Conservation (phyloP, 2,329 filamentous ascomycete genomes). For the Penicillium decumbens region DNA sequence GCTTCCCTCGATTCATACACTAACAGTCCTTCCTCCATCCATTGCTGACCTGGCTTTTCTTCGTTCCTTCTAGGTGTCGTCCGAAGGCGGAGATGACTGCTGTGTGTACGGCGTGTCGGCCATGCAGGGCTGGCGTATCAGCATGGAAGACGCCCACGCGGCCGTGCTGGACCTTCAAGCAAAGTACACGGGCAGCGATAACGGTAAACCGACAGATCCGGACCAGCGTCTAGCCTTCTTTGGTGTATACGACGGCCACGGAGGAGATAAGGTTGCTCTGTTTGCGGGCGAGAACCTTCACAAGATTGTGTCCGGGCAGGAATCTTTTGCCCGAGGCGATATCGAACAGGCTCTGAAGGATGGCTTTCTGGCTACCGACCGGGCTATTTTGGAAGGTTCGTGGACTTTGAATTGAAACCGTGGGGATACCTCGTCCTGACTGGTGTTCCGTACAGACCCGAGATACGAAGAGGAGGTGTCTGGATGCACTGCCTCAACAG, state of each 20-base stretch:
- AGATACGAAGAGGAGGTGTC: conserved; percentile 97
- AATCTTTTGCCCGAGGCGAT: conserved; percentile 83
- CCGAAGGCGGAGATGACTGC: conserved; percentile 85
- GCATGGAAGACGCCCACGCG: conserved; percentile 97
- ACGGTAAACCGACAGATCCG: conserved; percentile 57
- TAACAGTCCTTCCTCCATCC: not conserved
- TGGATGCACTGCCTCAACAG: conserved; percentile 91
- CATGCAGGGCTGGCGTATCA: conserved; percentile 99
- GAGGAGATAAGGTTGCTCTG: conserved; percentile 90
- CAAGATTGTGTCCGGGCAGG: conserved; percentile 90
- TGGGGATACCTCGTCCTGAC: conserved; percentile 5
- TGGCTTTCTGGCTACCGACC: conserved; percentile 91
- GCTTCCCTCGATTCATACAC: not conserved
- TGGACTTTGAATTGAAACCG: conserved; percentile 5
- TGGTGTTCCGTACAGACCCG: conserved; percentile 61
- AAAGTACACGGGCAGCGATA: conserved; percentile 46
- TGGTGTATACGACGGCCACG: conserved; percentile 95
- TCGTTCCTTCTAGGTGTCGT: conserved; percentile 62
- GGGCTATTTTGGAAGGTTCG: conserved; percentile 90
- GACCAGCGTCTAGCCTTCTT: conserved; percentile 85
- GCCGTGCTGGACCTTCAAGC: conserved; percentile 80
- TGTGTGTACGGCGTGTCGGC: conserved; percentile 91
- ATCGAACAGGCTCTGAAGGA: conserved; percentile 96
- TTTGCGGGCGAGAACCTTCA: conserved; percentile 92
- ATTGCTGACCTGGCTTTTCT: conserved; percentile 2